These are phyloP conservation scores for Clohesyomyces aquaticus DNA, from an alignment of 495 filamentous ascomycete genomes.

Conservation along the genomic window DNA sequence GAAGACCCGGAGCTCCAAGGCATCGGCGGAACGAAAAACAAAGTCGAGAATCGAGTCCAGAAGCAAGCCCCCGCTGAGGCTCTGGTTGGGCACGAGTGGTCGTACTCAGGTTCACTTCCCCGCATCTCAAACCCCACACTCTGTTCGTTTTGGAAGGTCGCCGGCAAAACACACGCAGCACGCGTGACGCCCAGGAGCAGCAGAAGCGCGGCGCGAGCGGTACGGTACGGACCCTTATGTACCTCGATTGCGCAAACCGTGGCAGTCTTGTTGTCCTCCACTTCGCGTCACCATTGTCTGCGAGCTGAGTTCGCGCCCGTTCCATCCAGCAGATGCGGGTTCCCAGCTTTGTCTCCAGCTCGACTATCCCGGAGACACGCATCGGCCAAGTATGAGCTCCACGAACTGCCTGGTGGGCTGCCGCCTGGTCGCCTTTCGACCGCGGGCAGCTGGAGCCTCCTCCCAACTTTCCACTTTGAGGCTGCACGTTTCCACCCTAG, in stretches of 20 bases:
- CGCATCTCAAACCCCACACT: slow-evolving; percentile 16
- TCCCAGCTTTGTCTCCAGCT: slow-evolving; percentile 11
- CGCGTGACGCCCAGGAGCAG: slow-evolving; percentile 31
- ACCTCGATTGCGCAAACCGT: slow-evolving; percentile 29
- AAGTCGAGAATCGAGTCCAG: neutral
- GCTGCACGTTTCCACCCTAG: slow-evolving; percentile 22
- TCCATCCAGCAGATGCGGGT: slow-evolving; percentile 35
- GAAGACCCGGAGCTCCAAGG: neutral
- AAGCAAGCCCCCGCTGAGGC: slow-evolving; percentile 6
- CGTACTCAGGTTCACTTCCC: slow-evolving; percentile 6
- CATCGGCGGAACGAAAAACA: neutral
- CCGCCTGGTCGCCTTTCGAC: slow-evolving; percentile 24
- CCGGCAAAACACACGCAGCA: slow-evolving; percentile 29
- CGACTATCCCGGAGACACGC: slow-evolving; percentile 23
- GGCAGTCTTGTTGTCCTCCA: slow-evolving; percentile 20
- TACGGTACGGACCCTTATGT: slow-evolving; percentile 28
- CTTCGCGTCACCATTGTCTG: slow-evolving; percentile 3
- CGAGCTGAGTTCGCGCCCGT: slow-evolving; percentile 2
- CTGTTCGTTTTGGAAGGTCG: slow-evolving; percentile 9
- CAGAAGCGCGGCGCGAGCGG: slow-evolving; percentile 13
- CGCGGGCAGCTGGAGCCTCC: slow-evolving; percentile 19
- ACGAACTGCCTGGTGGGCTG: slow-evolving; percentile 26
- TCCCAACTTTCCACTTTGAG: slow-evolving; percentile 22
- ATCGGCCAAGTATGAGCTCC: slow-evolving; percentile 29
- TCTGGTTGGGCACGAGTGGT: neutral